A percentile compares a stretch with the other conserved stretches of the same genome.
Evolutionary conservation across 495 filamentous ascomycete genomes (phyloP).

Genomic region (Podospora appendiculata): DNA sequence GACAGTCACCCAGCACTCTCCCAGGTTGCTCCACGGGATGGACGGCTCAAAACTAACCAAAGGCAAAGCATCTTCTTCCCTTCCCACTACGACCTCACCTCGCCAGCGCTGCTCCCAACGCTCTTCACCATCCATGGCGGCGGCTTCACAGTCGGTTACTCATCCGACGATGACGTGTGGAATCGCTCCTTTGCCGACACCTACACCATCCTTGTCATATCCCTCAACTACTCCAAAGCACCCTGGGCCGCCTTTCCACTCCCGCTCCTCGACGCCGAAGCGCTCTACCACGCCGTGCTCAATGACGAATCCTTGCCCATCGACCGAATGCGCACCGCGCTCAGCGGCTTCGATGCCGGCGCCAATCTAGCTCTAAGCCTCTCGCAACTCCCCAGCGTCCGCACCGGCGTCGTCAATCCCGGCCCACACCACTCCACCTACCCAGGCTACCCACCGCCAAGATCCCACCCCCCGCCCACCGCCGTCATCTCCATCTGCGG

Average conservation of each 20-base stretch:
- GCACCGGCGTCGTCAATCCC: conserved; percentile 4
- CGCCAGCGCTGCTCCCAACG: conserved; percentile 21
- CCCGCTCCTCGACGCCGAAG: conserved; percentile 26
- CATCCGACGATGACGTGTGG: conserved; percentile 30
- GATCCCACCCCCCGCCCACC: conserved; percentile 16
- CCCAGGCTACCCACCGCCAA: neutral
- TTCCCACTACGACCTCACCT: conserved; percentile 21
- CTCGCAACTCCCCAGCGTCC: conserved; percentile 24
- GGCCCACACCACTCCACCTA: neutral
- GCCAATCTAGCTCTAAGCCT: conserved; percentile 25
- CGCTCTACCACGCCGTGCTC: conserved; percentile 23
- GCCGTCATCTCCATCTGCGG: conserved; percentile 23
- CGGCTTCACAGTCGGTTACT: conserved; percentile 24
- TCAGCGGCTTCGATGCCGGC: conserved; percentile 29
- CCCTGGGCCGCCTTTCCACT: conserved; percentile 25
- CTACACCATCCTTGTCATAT: conserved; percentile 23
- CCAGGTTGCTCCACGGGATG: too few relatives aligned
- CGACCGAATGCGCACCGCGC: conserved; percentile 23
- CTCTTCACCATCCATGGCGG: conserved; percentile 33
- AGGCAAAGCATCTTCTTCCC: conserved; percentile 30
- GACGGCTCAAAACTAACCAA: too few relatives aligned
- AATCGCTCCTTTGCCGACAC: conserved; percentile 26
- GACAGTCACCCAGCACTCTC: neutral
- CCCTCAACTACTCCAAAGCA: conserved; percentile 31
- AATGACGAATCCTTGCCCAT: conserved; percentile 30